Percentiles rank a stretch among this genome's conserved stretches.
phyloP scores from a whole-genome alignment of 371 early-diverging fungal species.

The Syncephalastrum monosporum region DNA sequence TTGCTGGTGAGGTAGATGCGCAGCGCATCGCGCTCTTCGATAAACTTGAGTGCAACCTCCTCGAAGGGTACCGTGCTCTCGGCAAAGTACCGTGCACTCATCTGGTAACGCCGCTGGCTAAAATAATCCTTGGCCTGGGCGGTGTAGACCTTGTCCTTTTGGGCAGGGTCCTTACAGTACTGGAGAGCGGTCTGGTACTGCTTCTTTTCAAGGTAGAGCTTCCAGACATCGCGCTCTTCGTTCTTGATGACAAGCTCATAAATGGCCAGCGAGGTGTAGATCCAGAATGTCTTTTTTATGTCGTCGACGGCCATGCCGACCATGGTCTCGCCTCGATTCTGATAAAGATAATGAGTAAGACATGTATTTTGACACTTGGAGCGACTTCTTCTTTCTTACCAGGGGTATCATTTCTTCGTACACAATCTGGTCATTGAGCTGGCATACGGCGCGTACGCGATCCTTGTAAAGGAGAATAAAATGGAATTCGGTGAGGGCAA shows the following conservation, averaged over 20 bases:
- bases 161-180: conserved; percentile 73
- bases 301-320: conserved; percentile 73
- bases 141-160: conserved; percentile 74
- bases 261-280: conserved; percentile 73
- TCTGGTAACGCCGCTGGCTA: conserved; percentile 64
- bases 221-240: conserved; percentile 94
- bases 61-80: conserved; percentile 82
- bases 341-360: background rate
- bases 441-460: conserved; percentile 73
- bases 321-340: conserved; percentile 57
- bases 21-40: conserved; percentile 76
- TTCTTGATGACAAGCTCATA: conserved; percentile 85
- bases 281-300: conserved; percentile 85
- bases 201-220: conserved; percentile 72
- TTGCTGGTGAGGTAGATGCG: conserved; percentile 71
- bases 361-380: background rate
- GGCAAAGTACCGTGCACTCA: conserved; percentile 86
- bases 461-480: conserved; percentile 78
- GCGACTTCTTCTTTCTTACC: conserved; percentile 43
- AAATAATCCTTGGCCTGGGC: conserved; percentile 89
- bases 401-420: conserved; percentile 77
- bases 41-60: conserved; percentile 81
- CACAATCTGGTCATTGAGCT: conserved; percentile 76
- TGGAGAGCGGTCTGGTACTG: conserved; percentile 75
- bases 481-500: conserved; percentile 87